Conservation (phyloP, 1,284 basidiomycete species). For the Phlebopus sp. region DNA sequence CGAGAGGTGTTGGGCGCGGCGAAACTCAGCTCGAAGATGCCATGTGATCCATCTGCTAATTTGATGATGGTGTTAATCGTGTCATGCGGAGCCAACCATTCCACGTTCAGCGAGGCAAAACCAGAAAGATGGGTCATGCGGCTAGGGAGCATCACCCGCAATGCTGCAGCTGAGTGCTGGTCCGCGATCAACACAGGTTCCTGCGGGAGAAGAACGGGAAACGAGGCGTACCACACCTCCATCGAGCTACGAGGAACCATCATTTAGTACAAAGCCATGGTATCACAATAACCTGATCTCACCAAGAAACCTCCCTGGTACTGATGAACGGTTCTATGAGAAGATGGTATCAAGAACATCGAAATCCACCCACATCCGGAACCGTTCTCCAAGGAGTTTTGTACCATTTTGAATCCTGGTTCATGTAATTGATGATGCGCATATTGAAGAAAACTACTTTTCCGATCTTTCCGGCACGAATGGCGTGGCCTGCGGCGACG, state of each 20-base stretch:
- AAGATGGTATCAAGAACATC: background rate
- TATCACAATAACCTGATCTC: constrained; percentile 22
- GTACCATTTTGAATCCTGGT: constrained; percentile 69
- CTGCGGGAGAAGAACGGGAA: background rate
- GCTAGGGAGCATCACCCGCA: constrained; percentile 59
- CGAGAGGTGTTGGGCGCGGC: constrained; percentile 50
- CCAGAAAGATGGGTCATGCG: constrained; percentile 56
- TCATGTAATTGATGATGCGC: constrained; percentile 53
- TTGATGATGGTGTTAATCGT: constrained; percentile 60
- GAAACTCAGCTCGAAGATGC: constrained; percentile 55
- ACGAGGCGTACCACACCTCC: constrained; percentile 60
- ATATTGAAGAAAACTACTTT: constrained; percentile 62
- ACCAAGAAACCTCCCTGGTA: constrained; percentile 83
- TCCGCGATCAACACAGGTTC: background rate
- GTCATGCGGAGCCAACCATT: constrained; percentile 72
- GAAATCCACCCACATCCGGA: constrained; percentile 60
- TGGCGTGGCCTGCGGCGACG: constrained; percentile 50
- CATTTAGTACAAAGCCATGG: background rate
- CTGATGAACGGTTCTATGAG: constrained; percentile 33
- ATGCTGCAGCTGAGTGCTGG: constrained; percentile 62
- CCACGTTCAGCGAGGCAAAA: constrained; percentile 65
- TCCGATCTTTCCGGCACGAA: constrained; percentile 60
- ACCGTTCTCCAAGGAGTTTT: constrained; percentile 80
- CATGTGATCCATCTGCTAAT: constrained; percentile 54
- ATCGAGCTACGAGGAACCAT: constrained; percentile 45